phyloP scores from a whole-genome alignment of 108 stramenopile genomes.

The Skeletonema grethae region DNA sequence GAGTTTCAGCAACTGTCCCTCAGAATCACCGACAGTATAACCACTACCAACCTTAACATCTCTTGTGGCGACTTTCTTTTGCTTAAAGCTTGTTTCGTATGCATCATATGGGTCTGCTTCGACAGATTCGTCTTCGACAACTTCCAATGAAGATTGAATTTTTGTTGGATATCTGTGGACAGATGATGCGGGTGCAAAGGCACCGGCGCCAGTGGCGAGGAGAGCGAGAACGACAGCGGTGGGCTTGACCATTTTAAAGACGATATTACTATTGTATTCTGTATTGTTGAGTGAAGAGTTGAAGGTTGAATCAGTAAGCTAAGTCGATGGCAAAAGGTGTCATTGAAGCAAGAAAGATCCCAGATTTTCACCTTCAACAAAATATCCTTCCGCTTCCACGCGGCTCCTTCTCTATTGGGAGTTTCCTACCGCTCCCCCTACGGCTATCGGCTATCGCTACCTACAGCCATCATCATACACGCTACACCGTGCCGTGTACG shows the following conservation, averaged over 20 bases:
- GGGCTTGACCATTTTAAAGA: neutral
- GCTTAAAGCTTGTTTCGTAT: constrained; percentile 22
- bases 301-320: neutral
- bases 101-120: constrained; percentile 31
- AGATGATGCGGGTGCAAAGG: constrained; percentile 9
- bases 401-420: constrained; percentile 8
- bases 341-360: constrained; percentile 4
- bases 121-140: neutral
- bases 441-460: too few species aligned
- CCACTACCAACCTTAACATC: constrained; percentile 33
- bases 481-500: too few species aligned
- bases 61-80: constrained; percentile 36
- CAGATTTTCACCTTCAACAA: neutral
- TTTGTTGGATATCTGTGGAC: neutral
- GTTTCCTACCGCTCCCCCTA: neutral
- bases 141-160: constrained; percentile 6
- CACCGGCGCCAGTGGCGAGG: constrained; percentile 8
- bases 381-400: neutral
- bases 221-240: constrained; percentile 3
- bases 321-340: neutral
- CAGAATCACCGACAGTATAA: constrained; percentile 15
- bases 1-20: constrained; percentile 36
- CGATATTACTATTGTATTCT: neutral
- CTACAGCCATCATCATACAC: too few species aligned
- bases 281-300: neutral